Percentiles rank a stretch among this genome's conserved stretches.
These are phyloP conservation scores for Metarhizium humberi DNA, from an alignment of 2,329 filamentous ascomycete genomes.

Conservation along the genomic window DNA sequence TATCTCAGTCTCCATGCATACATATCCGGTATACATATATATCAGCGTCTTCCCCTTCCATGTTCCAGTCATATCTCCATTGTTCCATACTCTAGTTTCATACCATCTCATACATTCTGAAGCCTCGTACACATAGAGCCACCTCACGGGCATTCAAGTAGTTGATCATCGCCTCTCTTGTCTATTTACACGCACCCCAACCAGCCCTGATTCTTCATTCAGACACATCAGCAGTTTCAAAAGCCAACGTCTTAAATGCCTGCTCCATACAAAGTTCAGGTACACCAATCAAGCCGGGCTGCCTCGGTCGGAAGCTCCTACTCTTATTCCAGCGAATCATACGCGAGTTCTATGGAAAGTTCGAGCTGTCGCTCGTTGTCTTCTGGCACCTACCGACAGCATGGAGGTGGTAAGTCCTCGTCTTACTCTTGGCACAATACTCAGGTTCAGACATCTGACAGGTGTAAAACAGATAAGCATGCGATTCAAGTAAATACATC, in stretches of 20 bases:
- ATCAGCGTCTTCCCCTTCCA: neutral
- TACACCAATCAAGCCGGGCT: slow-evolving; percentile 22
- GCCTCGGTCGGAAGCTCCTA: slow-evolving; percentile 20
- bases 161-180: no score
- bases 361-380: slow-evolving; percentile 19
- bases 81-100: neutral
- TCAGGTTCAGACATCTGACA: neutral
- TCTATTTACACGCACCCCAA: neutral
- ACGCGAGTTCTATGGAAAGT: slow-evolving; percentile 8
- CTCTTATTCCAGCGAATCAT: slow-evolving; percentile 10
- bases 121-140: no score
- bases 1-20: neutral
- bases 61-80: neutral
- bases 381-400: slow-evolving; percentile 20
- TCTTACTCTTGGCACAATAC: slow-evolving; percentile 1
- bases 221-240: neutral
- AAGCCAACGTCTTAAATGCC: slow-evolving; percentile 11
- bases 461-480: slow-evolving; percentile 18
- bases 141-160: no score
- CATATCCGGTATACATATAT: neutral
- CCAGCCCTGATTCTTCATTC: no score
- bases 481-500: slow-evolving; percentile 13
- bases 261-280: slow-evolving; percentile 18
- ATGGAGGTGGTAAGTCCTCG: slow-evolving; percentile 20
- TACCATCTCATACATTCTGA: no score